Percentiles rank a stretch among this genome's conserved stretches.
Evolutionary conservation across 2,329 filamentous ascomycete genomes (phyloP).

Genomic region (Botrytis fragariae): DNA sequence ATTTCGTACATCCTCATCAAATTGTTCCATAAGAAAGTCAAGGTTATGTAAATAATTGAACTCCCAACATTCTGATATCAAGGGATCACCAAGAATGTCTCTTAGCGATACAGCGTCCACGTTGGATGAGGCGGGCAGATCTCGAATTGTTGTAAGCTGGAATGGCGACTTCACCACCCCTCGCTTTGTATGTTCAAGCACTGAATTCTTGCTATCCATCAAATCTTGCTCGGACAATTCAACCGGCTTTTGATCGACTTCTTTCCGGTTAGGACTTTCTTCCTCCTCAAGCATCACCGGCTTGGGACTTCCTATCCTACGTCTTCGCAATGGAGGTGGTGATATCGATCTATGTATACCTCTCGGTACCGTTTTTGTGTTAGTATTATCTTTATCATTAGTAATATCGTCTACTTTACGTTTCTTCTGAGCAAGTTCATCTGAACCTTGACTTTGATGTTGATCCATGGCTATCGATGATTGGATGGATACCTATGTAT

Average conservation of each 20-base stretch:
- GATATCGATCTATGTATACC: slow-evolving; percentile 32
- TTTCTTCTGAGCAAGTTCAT: slow-evolving; percentile 33
- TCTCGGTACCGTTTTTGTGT: slow-evolving; percentile 1
- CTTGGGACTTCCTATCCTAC: neutral
- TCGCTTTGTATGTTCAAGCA: neutral
- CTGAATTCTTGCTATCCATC: neutral
- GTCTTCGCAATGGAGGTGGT: slow-evolving; percentile 33
- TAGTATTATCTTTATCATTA: neutral
- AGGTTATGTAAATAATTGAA: slow-evolving; percentile 57
- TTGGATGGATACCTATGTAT: neutral
- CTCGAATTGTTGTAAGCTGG: slow-evolving; percentile 55
- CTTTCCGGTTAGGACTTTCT: neutral
- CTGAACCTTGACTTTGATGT: slow-evolving; percentile 4
- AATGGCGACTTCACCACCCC: slow-evolving; percentile 49
- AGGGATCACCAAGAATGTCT: slow-evolving; percentile 59
- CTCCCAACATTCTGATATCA: slow-evolving; percentile 55
- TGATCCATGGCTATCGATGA: slow-evolving; percentile 27
- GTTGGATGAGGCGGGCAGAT: slow-evolving; percentile 53
- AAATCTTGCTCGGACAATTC: neutral
- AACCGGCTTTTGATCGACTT: neutral
- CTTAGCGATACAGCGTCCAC: slow-evolving; percentile 52
- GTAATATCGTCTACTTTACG: slow-evolving; percentile 23
- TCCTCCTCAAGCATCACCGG: neutral
- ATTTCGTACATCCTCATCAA: slow-evolving; percentile 54
- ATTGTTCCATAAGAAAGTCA: slow-evolving; percentile 55